Conservation (phyloP, 2,329 filamentous ascomycete species). For the Hymenoscyphus linearis region DNA sequence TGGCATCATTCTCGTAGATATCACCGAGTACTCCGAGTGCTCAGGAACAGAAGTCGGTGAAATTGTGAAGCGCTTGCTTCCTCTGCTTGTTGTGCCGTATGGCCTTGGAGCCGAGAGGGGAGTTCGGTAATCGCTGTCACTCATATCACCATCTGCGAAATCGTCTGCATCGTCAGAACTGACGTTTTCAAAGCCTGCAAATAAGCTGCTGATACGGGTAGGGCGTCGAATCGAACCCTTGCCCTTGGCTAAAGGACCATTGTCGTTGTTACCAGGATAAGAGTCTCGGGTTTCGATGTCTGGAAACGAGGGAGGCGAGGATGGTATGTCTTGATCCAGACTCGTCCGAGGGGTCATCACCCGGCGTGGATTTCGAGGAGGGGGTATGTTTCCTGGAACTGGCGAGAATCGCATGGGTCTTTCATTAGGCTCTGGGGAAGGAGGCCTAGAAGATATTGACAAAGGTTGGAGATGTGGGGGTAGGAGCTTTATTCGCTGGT, state of each 20-base stretch:
- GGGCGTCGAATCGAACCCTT: slow-evolving; percentile 58
- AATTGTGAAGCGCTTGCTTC: slow-evolving; percentile 13
- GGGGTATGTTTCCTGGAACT: slow-evolving; percentile 47
- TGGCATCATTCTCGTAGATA: slow-evolving; percentile 7
- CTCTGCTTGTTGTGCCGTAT: slow-evolving; percentile 17
- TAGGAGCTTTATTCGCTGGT: slow-evolving; percentile 68
- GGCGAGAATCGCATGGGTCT: slow-evolving; percentile 43
- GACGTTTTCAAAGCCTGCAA: slow-evolving; percentile 72
- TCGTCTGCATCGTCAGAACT: slow-evolving; percentile 64
- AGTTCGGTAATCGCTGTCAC: slow-evolving; percentile 63
- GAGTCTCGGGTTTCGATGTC: slow-evolving; percentile 50
- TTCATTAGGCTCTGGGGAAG: slow-evolving; percentile 43
- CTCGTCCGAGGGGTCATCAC: slow-evolving; percentile 41
- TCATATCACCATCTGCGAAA: slow-evolving; percentile 54
- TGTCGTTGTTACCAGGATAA: slow-evolving; percentile 76
- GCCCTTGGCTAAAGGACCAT: slow-evolving; percentile 58
- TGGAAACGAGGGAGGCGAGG: slow-evolving; percentile 39
- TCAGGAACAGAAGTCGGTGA: slow-evolving; percentile 28
- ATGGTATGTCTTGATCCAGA: slow-evolving; percentile 41
- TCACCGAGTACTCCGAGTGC: slow-evolving; percentile 21
- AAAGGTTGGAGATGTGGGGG: slow-evolving; percentile 77
- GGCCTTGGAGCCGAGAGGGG: slow-evolving; percentile 59
- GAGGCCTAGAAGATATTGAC: slow-evolving; percentile 58
- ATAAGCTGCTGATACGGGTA: slow-evolving; percentile 76
- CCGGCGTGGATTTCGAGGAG: slow-evolving; percentile 56